phyloP scores from a whole-genome alignment of 257 asterid genomes.

The Ophiorrhiza pumila region DNA sequence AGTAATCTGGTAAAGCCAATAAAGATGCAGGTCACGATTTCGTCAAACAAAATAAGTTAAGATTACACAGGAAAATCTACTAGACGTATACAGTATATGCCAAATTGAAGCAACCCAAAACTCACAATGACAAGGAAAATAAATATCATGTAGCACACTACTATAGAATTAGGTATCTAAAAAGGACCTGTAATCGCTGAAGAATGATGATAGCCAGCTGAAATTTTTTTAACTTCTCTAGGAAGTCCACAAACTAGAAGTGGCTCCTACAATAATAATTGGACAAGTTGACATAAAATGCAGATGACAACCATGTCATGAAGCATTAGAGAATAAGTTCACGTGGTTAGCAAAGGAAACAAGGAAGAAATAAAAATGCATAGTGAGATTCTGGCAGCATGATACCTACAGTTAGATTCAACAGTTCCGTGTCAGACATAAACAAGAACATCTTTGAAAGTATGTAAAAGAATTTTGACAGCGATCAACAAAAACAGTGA shows the following conservation, averaged over 20 bases:
- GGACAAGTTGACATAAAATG: background rate
- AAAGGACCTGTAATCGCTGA: conserved; percentile 83
- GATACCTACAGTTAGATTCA: too few relatives aligned
- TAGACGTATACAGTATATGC: background rate
- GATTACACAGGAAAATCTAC: background rate
- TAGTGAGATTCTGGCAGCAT: background rate
- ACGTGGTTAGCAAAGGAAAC: background rate
- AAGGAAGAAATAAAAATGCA: background rate
- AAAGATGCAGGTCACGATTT: background rate
- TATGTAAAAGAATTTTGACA: background rate
- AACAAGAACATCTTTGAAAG: background rate
- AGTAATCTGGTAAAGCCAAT: background rate
- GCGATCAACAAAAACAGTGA: background rate
- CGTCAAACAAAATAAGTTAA: background rate
- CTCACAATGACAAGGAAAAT: background rate
- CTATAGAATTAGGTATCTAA: background rate
- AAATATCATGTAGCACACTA: background rate
- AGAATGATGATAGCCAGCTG: conserved; percentile 97
- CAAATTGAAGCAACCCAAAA: background rate
- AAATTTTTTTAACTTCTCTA: conserved; percentile 48
- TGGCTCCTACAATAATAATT: conserved; percentile 59
- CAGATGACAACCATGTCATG: background rate
- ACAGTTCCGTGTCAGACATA: background rate
- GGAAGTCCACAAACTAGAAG: conserved; percentile 56
- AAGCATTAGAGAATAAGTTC: background rate